A percentile compares a stretch with the other conserved stretches of the same genome.
These are phyloP conservation scores for Mycena sanguinolenta DNA, from an alignment of 768 basidiomycete species.

Conservation along the genomic window DNA sequence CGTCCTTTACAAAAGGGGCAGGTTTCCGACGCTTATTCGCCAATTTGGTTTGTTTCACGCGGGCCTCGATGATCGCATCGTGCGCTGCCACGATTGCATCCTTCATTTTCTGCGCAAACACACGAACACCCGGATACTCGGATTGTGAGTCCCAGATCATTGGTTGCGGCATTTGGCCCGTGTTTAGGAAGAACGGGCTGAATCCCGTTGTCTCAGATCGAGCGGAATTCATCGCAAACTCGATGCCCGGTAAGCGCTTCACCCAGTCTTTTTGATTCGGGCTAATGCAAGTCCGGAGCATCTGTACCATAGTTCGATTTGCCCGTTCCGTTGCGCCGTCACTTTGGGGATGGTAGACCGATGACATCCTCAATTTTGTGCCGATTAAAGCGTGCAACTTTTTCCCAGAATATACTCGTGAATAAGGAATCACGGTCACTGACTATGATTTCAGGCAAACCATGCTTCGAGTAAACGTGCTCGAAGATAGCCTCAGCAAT, in stretches of 20 bases:
- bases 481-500: constrained; percentile 36
- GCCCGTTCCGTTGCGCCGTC: constrained; percentile 42
- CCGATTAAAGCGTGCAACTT: constrained; percentile 37
- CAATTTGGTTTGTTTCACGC: constrained; percentile 44
- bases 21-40: constrained; percentile 42
- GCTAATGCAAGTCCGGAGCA: neutral
- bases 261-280: constrained; percentile 7
- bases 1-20: constrained; percentile 38
- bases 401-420: constrained; percentile 40
- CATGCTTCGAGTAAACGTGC: constrained; percentile 41
- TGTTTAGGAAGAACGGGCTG: constrained; percentile 37
- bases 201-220: constrained; percentile 38
- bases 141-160: constrained; percentile 40
- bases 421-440: constrained; percentile 41
- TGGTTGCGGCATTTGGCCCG: neutral
- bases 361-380: constrained; percentile 42
- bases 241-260: neutral
- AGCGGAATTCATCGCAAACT: constrained; percentile 19
- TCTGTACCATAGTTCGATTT: constrained; percentile 18
- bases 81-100: constrained; percentile 43
- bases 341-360: constrained; percentile 50
- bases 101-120: constrained; percentile 31
- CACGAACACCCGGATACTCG: constrained; percentile 38
- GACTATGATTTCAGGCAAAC: constrained; percentile 43
- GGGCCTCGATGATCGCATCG: constrained; percentile 45